These are phyloP conservation scores for Pseudogymnoascus sp. DNA, from an alignment of 2,329 filamentous ascomycete species.

Conservation along the genomic window DNA sequence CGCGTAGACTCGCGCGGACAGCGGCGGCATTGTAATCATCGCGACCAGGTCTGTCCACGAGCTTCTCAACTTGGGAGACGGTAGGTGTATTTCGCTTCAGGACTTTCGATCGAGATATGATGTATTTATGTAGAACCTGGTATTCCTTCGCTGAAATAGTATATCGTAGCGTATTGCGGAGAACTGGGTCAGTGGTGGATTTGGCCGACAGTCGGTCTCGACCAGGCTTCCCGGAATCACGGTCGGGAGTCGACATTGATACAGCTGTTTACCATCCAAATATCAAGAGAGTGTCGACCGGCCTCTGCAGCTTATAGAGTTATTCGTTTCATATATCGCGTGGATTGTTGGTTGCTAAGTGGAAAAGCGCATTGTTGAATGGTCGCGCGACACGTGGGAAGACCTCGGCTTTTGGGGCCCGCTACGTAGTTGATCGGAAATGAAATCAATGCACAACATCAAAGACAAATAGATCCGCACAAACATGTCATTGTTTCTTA, in stretches of 20 bases:
- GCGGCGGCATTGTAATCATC: conserved; percentile 66
- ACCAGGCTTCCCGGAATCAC: conserved; percentile 4
- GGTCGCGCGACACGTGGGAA: conserved; percentile 8
- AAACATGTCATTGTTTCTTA: neutral
- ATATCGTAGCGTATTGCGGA: conserved; percentile 80
- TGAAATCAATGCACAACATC: conserved; percentile 4
- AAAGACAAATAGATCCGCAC: neutral
- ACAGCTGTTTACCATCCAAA: neutral
- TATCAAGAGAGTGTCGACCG: neutral
- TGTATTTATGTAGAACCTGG: conserved; percentile 71
- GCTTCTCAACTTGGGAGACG: conserved; percentile 45
- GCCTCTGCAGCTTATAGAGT: conserved; percentile 3
- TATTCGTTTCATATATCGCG: conserved; percentile 7
- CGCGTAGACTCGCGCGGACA: conserved; percentile 61
- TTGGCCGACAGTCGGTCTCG: conserved; percentile 21
- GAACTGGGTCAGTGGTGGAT: conserved; percentile 54
- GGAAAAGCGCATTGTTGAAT: conserved; percentile 5
- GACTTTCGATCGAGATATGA: conserved; percentile 62
- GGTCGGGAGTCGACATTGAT: conserved; percentile 7
- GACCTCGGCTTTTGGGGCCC: conserved; percentile 1
- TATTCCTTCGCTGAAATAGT: conserved; percentile 83
- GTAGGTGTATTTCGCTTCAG: conserved; percentile 49
- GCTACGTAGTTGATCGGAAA: neutral
- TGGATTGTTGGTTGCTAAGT: conserved; percentile 1
- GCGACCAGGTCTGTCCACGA: conserved; percentile 29